Base-by-base conservation (phyloP, 2,329 filamentous ascomycete genomes). In the Laburnicola sp. region DNA sequence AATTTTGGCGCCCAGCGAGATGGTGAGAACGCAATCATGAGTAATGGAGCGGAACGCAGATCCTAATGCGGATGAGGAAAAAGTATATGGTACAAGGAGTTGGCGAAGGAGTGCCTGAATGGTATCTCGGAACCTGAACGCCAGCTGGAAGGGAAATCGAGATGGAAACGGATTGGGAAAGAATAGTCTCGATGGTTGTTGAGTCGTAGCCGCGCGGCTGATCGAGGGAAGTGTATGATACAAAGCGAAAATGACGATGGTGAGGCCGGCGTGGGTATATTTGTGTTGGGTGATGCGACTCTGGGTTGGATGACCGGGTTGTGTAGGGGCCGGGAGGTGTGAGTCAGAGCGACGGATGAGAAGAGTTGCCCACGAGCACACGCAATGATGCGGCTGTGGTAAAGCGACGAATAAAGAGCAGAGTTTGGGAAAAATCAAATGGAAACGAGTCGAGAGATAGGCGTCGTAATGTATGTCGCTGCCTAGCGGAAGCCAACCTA, bases 51-150 rank as follows among this genome's bases (percentile, higher is more conserved):
- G 34, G 43, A 37, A 28, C 31, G 22, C n/a, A 52, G 32, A 42
- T 32, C 11, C 39, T 30, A 37, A 37, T 21, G 36, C 31, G 21
- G 28, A 45, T 46, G 32, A 53, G 31, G 30, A 30, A 48, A 53
- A 50, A 53, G 50, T 39, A 54, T 59, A 57, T 65, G 48, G 62
- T 71, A 71, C 66, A 69, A 70, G 26, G 51, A 40, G 58, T 51
- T 58, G 61, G 64, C 57, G 60, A 65, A 63, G 47, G 65, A 70
- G 60, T 60, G 66, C 65, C 65, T 59, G 65, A 69, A 70, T 63
- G 63, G 60, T 64, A 69, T 59, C 54, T 53, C 45, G 43, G 50
- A 58, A 39, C 54, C 54, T 39, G 45, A 65, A 68, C 64, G 62
- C 63, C 63, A 36, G 57, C 52, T 48, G 10, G 39, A 47, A 45